These are phyloP conservation scores for Apiospora sp. DNA, from an alignment of 2,329 filamentous ascomycete species.

Conservation along the genomic window DNA sequence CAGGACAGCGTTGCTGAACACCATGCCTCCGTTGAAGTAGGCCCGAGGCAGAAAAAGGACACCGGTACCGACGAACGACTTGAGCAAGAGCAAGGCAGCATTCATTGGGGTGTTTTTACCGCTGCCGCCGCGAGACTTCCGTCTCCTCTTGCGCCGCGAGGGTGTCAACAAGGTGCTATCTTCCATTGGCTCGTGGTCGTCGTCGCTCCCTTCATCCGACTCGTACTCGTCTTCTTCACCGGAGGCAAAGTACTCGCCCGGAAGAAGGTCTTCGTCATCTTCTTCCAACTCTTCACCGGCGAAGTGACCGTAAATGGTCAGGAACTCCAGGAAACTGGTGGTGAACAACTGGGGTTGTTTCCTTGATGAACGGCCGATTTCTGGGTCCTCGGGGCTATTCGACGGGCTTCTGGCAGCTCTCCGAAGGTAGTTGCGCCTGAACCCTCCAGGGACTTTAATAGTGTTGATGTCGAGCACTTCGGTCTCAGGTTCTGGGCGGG, in stretches of 20 bases:
- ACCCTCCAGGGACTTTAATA: slow-evolving; percentile 93
- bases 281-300: slow-evolving; percentile 96
- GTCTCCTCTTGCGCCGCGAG: slow-evolving; percentile 76
- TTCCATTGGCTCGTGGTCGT: slow-evolving; percentile 83
- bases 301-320: slow-evolving; percentile 96
- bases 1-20: slow-evolving; percentile 94
- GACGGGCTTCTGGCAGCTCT: slow-evolving; percentile 73
- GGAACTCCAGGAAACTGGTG: slow-evolving; percentile 92
- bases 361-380: slow-evolving; percentile 46
- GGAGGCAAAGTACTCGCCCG: slow-evolving; percentile 91
- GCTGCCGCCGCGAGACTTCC: slow-evolving; percentile 75
- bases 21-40: slow-evolving; percentile 95
- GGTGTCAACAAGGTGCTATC: slow-evolving; percentile 83
- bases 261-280: slow-evolving; percentile 87
- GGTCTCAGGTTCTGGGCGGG: slow-evolving; percentile 79
- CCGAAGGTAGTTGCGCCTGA: slow-evolving; percentile 88
- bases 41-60: slow-evolving; percentile 92
- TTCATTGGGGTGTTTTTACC: slow-evolving; percentile 82
- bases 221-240: slow-evolving; percentile 73
- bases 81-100: slow-evolving; percentile 85
- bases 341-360: slow-evolving; percentile 75
- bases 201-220: slow-evolving; percentile 62
- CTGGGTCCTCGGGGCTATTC: slow-evolving; percentile 48
- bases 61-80: slow-evolving; percentile 97
- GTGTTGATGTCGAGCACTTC: slow-evolving; percentile 85